phyloP scores from a whole-genome alignment of 1,284 basidiomycete genomes.

The Inonotus hispidus region DNA sequence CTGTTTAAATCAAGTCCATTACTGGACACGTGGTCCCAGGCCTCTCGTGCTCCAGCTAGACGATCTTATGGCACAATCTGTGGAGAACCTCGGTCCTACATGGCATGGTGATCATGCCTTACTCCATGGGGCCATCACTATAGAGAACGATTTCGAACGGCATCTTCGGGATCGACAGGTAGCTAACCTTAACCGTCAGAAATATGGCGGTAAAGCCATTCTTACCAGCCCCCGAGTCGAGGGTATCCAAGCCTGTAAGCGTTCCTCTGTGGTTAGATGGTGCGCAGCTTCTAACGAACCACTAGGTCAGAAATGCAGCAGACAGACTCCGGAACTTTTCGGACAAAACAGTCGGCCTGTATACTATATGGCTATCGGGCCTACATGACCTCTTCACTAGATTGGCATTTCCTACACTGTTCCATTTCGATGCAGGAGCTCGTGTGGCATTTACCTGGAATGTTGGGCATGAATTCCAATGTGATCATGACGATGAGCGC shows the following conservation, averaged over 20 bases:
- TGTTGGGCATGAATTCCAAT: neutral
- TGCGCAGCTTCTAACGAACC: neutral
- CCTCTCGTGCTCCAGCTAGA: neutral
- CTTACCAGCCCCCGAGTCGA: conserved; percentile 1
- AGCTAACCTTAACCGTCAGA: neutral
- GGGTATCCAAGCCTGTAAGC: conserved; percentile 6
- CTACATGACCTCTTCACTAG: neutral
- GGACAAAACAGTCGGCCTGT: conserved; percentile 4
- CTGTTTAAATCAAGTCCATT: neutral
- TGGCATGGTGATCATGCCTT: neutral
- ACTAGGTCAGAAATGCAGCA: conserved; percentile 7
- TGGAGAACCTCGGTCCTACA: neutral
- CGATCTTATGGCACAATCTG: neutral
- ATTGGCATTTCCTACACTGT: conserved; percentile 9
- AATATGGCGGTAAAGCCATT: conserved; percentile 3
- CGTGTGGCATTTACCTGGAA: conserved; percentile 1
- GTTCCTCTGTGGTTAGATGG: neutral
- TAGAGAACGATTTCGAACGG: neutral
- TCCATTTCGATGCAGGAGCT: neutral
- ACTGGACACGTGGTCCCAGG: neutral
- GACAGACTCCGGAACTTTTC: neutral
- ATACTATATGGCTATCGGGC: no score
- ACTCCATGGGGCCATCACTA: neutral
- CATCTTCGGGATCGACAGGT: neutral
- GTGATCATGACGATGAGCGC: neutral